Base-by-base conservation (phyloP, 768 basidiomycete genomes). In the Neoboletus magnificus region DNA sequence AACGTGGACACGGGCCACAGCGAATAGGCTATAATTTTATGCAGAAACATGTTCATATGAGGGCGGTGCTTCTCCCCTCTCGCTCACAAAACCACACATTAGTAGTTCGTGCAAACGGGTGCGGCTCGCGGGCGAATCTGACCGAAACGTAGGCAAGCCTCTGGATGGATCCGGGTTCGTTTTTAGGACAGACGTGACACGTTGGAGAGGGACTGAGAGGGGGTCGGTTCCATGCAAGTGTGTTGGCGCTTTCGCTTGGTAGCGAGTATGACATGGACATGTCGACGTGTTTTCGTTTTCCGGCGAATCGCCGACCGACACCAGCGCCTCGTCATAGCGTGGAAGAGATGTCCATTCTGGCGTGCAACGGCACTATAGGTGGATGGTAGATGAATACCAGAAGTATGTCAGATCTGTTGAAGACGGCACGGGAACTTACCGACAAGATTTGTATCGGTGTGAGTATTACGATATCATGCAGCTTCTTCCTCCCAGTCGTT, bases 401-500 rank as follows among this genome's bases (percentile, higher is more conserved):
- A 40, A 44, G 7, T 3, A 48, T 13, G n/a, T 12, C 20, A 27
- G 15, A 52, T 41, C 6, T 18, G 35, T 41, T 11, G 35, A 48
- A 48, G 22, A 25, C 10, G 33, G 50, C 25, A 49, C 3, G 7
- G 12, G 16, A 33, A 77, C 88, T 75, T 58, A 92, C 91, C 18
- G 94, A 94, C 50, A 97, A 82, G 47, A 98, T 84, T 52, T 91
- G 86, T 36, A 97, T 79, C 0, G 93, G 93, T 0, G 85, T 85
- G 67, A 93, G 87, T 56, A 95, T 82, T 29, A 89, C 83, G 61
- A 95, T 91, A 68, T 94, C 94, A 69, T 88, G 93, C 64, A 91
- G 70, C 73, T 91, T 96, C 60, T 83, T 79, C 71, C 81, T 87
- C 35, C 89, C 88, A 35, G 78, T 76, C 68, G 91, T 89, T 66